Percentiles rank a stretch among this genome's conserved stretches.
Evolutionary conservation across 1,284 basidiomycete genomes (phyloP).

Genomic region (Cutaneotrichosporon sp.): DNA sequence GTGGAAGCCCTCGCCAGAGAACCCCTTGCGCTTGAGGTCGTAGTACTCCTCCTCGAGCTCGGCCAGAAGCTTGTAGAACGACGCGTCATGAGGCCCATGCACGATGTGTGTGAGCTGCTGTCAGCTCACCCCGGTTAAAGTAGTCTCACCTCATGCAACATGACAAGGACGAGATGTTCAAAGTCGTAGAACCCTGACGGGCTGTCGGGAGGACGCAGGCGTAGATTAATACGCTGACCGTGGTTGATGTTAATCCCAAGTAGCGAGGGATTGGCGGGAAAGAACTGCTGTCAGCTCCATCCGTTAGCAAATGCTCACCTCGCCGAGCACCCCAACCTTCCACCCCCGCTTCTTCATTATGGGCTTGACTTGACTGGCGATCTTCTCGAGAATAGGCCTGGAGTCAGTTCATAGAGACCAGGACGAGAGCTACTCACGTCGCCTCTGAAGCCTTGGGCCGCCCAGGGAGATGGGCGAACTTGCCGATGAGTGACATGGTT

Average conservation of each 20-base stretch:
- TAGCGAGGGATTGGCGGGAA: conserved; percentile 69
- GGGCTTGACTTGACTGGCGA: conserved; percentile 79
- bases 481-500: conserved; percentile 35
- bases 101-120: conserved; percentile 78
- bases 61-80: conserved; percentile 71
- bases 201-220: conserved; percentile 68
- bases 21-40: conserved; percentile 69
- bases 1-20: conserved; percentile 77
- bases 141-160: conserved; percentile 74
- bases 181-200: conserved; percentile 71
- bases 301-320: conserved; percentile 50
- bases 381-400: conserved; percentile 62
- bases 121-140: conserved; percentile 8
- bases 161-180: conserved; percentile 69
- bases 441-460: conserved; percentile 48
- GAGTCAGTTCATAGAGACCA: background rate
- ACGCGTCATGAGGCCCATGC: conserved; percentile 79
- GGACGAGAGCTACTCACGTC: conserved; percentile 32
- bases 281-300: conserved; percentile 58
- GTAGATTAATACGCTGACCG: conserved; percentile 74
- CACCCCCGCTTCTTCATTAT: conserved; percentile 81
- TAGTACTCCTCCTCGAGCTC: conserved; percentile 78
- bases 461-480: conserved; percentile 51
- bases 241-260: conserved; percentile 67
- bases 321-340: conserved; percentile 74